phyloP scores from a whole-genome alignment of 148 eudicot genomes.

The Rhododendron ferrugineum region DNA sequence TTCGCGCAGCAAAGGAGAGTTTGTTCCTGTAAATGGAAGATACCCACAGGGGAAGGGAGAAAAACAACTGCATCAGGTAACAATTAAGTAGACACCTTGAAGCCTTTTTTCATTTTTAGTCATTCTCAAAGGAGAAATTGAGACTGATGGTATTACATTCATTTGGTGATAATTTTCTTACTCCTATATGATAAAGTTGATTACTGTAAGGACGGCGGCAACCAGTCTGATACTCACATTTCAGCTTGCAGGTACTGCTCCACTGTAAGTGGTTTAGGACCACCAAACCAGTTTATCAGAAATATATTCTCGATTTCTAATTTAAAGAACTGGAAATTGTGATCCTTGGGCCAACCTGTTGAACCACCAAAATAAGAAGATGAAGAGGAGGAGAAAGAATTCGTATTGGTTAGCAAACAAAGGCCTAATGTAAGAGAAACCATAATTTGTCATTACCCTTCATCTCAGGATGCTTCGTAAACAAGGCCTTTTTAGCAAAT shows the following conservation, averaged over 20 bases:
- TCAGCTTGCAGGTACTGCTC: constrained; percentile 59
- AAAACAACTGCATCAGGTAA: constrained; percentile 6
- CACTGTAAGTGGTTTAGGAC: constrained; percentile 83
- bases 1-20: background rate
- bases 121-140: background rate
- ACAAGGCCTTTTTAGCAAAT: constrained; percentile 53
- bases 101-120: background rate
- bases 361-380: constrained; percentile 8
- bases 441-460: constrained; percentile 37
- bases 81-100: background rate
- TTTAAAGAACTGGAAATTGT: constrained; percentile 68
- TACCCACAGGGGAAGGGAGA: background rate
- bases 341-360: constrained; percentile 77
- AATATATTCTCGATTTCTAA: constrained; percentile 61
- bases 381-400: background rate
- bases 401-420: background rate
- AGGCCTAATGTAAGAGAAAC: background rate
- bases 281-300: constrained; percentile 84
- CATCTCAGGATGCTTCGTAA: constrained; percentile 87
- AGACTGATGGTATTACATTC: background rate
- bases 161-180: background rate
- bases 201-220: background rate
- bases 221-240: constrained; percentile 33
- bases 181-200: background rate
- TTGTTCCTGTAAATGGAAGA: constrained; percentile 16